phyloP scores from a whole-genome alignment of 2,329 filamentous ascomycete species.

The Cordyceps cateniannulata region DNA sequence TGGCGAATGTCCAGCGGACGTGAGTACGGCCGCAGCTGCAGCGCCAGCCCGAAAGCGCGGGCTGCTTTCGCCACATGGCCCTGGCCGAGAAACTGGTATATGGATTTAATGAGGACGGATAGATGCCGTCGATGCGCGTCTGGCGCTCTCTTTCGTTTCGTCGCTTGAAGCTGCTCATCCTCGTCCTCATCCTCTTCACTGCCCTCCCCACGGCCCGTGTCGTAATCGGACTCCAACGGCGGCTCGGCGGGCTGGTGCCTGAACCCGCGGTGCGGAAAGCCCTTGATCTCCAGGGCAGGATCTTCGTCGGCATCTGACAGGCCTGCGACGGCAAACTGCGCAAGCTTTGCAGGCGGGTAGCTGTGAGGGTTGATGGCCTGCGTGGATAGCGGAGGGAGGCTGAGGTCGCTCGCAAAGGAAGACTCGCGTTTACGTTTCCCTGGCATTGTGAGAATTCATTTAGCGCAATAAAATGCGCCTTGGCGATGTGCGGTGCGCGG shows the following conservation, averaged over 20 bases:
- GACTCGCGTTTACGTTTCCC: conserved; percentile 4
- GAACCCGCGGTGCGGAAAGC: conserved; percentile 46
- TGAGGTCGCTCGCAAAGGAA: not conserved
- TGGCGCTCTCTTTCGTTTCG: not conserved
- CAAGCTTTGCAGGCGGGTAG: conserved; percentile 44
- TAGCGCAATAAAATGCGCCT: not conserved
- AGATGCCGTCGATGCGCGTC: conserved; percentile 43
- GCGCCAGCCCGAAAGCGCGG: conserved; percentile 67
- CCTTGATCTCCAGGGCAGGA: conserved; percentile 30
- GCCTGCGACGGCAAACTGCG: conserved; percentile 49
- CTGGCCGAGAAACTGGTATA: conserved; percentile 66
- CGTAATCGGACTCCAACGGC: not conserved
- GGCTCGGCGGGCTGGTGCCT: not conserved
- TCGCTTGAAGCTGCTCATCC: conserved; percentile 39
- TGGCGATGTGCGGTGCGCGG: not conserved
- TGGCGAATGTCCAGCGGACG: conserved; percentile 59
- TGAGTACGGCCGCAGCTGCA: conserved; percentile 43
- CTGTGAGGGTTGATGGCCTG: conserved; percentile 44
- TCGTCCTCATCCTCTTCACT: conserved; percentile 62
- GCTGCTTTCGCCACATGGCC: conserved; percentile 66
- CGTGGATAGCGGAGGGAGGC: not conserved
- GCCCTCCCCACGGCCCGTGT: not conserved
- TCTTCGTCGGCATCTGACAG: conserved; percentile 40
- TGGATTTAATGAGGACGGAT: conserved; percentile 58
- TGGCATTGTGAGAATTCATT: not conserved